Evolutionary conservation across 495 filamentous ascomycete genomes (phyloP).

Genomic region (Podospora anserina): DNA sequence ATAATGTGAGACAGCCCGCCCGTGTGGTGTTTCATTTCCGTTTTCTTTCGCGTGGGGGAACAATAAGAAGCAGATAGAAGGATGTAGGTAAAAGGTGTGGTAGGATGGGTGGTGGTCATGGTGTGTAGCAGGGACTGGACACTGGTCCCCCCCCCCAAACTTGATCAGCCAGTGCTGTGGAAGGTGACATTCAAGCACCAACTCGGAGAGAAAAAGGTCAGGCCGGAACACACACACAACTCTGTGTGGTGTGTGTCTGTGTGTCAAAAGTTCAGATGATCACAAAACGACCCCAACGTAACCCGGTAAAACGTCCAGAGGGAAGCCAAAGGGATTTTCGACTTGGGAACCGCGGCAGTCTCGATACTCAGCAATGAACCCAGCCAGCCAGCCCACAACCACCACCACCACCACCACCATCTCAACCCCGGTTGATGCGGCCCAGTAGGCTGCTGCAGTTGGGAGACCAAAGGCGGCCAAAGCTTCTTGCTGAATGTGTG

Average conservation of each 20-base stretch:
- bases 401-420: conserved; percentile 5
- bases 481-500: conserved; percentile 29
- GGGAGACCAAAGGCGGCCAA: conserved; percentile 12
- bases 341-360: conserved; percentile 31
- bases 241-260: background rate
- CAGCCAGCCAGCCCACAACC: background rate
- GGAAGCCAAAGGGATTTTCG: conserved; percentile 16
- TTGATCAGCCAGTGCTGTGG: background rate
- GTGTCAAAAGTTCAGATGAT: conserved; percentile 1
- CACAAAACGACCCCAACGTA: background rate
- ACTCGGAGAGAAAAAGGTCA: background rate
- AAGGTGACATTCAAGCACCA: conserved; percentile 9
- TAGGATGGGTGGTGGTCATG: conserved; percentile 3
- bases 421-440: conserved; percentile 15
- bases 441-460: conserved; percentile 4
- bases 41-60: conserved; percentile 23
- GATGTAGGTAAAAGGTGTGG: conserved; percentile 10
- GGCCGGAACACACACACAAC: background rate
- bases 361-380: background rate
- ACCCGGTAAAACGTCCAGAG: background rate
- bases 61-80: conserved; percentile 19
- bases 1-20: conserved; percentile 4
- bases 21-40: conserved; percentile 21
- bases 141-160: background rate
- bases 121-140: background rate